Evolutionary conservation across 2,329 filamentous ascomycete genomes (phyloP).

Genomic region (Knoxdaviesia proteae): DNA sequence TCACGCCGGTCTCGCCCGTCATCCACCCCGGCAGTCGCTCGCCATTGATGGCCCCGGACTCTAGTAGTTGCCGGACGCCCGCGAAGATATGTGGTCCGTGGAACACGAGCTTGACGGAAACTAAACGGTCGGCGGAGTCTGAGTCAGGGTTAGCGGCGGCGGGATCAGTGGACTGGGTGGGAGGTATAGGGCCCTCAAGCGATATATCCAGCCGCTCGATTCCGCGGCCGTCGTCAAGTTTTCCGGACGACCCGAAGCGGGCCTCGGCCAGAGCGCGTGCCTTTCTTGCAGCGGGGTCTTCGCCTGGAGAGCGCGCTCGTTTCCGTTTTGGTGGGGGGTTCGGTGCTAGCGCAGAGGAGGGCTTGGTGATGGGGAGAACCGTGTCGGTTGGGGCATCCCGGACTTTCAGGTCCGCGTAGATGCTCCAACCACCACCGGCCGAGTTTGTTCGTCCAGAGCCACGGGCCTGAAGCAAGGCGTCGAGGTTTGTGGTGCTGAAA

Average conservation of each 20-base stretch:
- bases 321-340: slow-evolving; percentile 13
- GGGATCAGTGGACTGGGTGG: not conserved
- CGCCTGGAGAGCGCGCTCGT: not conserved
- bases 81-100: slow-evolving; percentile 62
- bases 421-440: slow-evolving; percentile 58
- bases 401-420: slow-evolving; percentile 46
- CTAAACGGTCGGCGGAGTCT: slow-evolving; percentile 17
- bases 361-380: slow-evolving; percentile 17
- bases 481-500: slow-evolving; percentile 50
- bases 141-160: slow-evolving; percentile 1
- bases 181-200: slow-evolving; percentile 24
- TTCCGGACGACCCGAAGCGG: slow-evolving; percentile 46
- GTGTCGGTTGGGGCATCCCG: slow-evolving; percentile 34
- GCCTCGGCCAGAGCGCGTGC: slow-evolving; percentile 29
- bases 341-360: too few relatives aligned
- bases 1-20: slow-evolving; percentile 71
- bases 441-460: slow-evolving; percentile 50
- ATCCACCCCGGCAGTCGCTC: slow-evolving; percentile 74
- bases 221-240: slow-evolving; percentile 34
- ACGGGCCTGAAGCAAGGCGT: slow-evolving; percentile 45
- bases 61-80: slow-evolving; percentile 57
- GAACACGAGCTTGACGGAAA: slow-evolving; percentile 47
- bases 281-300: not conserved
- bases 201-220: slow-evolving; percentile 40
- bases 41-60: slow-evolving; percentile 55